Base-by-base conservation (phyloP, 2,329 filamentous ascomycete species). In the Aspergillus sp. region DNA sequence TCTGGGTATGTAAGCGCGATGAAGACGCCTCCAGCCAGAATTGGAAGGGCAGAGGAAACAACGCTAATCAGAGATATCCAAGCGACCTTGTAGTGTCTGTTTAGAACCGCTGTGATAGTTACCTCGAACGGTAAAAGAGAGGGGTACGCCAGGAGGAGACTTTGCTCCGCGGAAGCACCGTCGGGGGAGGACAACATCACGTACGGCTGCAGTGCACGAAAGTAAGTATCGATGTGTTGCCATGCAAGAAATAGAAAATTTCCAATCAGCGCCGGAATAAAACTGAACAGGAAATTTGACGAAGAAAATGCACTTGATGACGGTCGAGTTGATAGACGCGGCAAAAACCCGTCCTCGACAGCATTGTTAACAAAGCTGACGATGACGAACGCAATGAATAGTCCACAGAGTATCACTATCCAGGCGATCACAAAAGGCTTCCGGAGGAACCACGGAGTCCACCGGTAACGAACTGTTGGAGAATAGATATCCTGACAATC, bases 281-380 rank as follows among this genome's bases (percentile, higher is more conserved):
- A 89, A 66, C 84, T 87, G 79, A 93, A 97, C 54, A 97, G 79
- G 78, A 97, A 97, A 76, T 97, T 92, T 54, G 92, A 91, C 0
- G 91, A 82, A 1, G 92, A 96, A 76, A 96, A 97, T 19, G 90
- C 91, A 28, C 81, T 81, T 0, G 77, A 70, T 3, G 84, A 80
- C 1, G 91, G 87, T 3, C 82, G 80, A 0, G 89, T 87, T 9
- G 82, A 79, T 1, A 97, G 80, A 7, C 83, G 80, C 2, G 93
- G 92, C 7, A 83, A 75, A 74, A 96, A 97, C 8, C 93, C 93
- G 7, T 82, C 74, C 43, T 84, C 79, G 31, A 96, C 82, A 11
- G 85, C 84, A 8, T 83, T 81, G 45, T 89, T 87, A 63, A 93
- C 81, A 75, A 96, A 97, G 64, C 90, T 93, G 63, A 95, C 86